phyloP scores from a whole-genome alignment of 257 asterid genomes.

The Scutellaria barbata region DNA sequence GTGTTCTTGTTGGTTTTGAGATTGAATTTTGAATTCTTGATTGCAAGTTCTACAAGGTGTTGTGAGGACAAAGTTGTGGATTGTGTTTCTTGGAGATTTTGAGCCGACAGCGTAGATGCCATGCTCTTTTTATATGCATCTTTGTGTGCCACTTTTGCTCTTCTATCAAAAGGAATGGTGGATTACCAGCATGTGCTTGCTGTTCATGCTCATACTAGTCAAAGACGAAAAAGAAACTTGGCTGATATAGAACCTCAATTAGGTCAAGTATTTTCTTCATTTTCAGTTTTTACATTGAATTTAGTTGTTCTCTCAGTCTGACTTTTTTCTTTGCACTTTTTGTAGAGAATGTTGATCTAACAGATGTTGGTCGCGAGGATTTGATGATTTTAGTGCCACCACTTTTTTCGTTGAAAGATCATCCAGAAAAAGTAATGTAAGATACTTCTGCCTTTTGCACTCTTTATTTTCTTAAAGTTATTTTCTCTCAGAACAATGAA shows the following conservation, averaged over 20 bases:
- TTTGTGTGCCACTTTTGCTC: slow-evolving; percentile 25
- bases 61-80: no score
- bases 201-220: slow-evolving; percentile 70
- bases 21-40: no score
- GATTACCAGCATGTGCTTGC: slow-evolving; percentile 96
- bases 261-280: slow-evolving; percentile 49
- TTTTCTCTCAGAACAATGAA: no score
- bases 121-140: slow-evolving; percentile 26
- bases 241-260: slow-evolving; percentile 68
- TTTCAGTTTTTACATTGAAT: slow-evolving; percentile 28
- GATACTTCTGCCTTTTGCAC: slow-evolving; percentile 38
- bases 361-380: slow-evolving; percentile 81
- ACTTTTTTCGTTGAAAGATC: slow-evolving; percentile 76
- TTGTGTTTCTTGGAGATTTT: no score
- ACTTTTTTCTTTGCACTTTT: slow-evolving; percentile 34
- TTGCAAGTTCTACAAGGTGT: no score
- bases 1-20: no score
- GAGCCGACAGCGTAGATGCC: no score
- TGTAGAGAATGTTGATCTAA: slow-evolving; percentile 60
- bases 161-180: slow-evolving; percentile 71
- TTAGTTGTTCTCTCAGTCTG: slow-evolving; percentile 26
- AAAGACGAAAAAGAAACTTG: slow-evolving; percentile 75
- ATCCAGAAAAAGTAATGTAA: slow-evolving; percentile 73
- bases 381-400: slow-evolving; percentile 83
- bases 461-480: slow-evolving; percentile 8